Evolutionary conservation across 2,329 filamentous ascomycete genomes (phyloP).

Genomic region (Colletotrichum cuscutae): DNA sequence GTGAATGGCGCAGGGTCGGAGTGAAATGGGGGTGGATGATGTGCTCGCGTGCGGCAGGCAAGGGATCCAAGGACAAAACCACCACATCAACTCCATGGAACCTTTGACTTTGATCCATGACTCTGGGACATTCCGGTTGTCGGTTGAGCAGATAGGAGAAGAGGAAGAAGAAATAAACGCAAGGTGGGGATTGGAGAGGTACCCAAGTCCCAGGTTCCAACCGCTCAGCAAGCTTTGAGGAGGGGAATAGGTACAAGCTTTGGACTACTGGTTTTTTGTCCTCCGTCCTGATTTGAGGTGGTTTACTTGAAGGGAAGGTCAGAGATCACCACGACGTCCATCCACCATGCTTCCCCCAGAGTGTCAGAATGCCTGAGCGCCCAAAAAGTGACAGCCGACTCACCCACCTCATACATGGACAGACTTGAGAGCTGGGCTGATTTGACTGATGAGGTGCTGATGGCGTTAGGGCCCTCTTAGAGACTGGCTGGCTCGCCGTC

Average conservation of each 20-base stretch:
- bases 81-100: not conserved
- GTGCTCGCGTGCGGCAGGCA: conserved; percentile 33
- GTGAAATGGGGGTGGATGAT: conserved; percentile 28
- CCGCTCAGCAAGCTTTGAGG: not conserved
- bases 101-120: conserved; percentile 21
- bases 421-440: conserved; percentile 9
- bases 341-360: not conserved
- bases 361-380: not conserved
- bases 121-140: not conserved
- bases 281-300: not conserved
- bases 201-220: not conserved
- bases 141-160: not conserved
- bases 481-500: conserved; percentile 9
- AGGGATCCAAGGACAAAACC: conserved; percentile 29
- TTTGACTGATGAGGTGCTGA: conserved; percentile 23
- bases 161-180: not conserved
- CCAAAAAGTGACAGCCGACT: conserved; percentile 10
- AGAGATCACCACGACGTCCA: not conserved
- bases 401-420: conserved; percentile 20
- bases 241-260: not conserved
- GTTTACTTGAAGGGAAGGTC: not conserved
- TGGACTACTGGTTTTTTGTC: not conserved
- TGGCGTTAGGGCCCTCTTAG: conserved; percentile 23
- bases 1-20: conserved; percentile 24
- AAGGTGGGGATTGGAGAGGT: not conserved